phyloP scores from a whole-genome alignment of 2,329 filamentous ascomycete species.

The Ophiocordyceps camponoti-floridani region DNA sequence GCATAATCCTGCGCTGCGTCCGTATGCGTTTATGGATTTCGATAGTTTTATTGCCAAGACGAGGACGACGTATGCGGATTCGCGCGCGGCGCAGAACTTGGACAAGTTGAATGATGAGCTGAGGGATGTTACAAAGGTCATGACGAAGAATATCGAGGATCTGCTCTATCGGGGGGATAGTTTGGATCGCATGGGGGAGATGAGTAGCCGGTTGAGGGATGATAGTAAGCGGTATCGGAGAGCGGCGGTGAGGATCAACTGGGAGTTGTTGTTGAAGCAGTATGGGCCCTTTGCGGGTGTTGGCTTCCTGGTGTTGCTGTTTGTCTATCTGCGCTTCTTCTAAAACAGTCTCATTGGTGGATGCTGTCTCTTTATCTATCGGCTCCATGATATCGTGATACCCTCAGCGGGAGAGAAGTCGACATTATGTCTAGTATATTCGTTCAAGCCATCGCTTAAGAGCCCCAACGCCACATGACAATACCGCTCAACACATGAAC shows the following conservation, averaged over 20 bases:
- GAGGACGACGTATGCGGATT: conserved; percentile 85
- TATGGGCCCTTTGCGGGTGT: conserved; percentile 81
- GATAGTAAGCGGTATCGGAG: conserved; percentile 89
- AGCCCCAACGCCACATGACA: not conserved
- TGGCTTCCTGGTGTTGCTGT: conserved; percentile 65
- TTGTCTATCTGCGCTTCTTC: conserved; percentile 90
- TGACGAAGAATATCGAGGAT: conserved; percentile 99
- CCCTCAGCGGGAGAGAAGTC: too few relatives aligned
- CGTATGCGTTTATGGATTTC: conserved; percentile 95
- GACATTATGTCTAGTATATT: not conserved
- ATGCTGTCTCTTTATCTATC: not conserved
- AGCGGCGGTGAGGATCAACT: conserved; percentile 91
- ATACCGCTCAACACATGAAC: not conserved
- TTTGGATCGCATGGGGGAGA: conserved; percentile 91
- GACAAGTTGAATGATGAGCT: conserved; percentile 94
- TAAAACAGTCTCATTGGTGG: conserved; percentile 16
- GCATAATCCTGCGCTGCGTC: conserved; percentile 55
- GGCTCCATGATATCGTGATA: not conserved
- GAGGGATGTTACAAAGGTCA: conserved; percentile 93
- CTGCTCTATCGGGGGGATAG: conserved; percentile 87
- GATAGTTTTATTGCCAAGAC: conserved; percentile 92
- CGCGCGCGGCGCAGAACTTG: conserved; percentile 77
- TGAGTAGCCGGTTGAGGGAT: conserved; percentile 70
- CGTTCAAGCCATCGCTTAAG: not conserved
- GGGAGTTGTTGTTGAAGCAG: conserved; percentile 91